phyloP scores from a whole-genome alignment of 768 basidiomycete species.

The Rhizopogon vulgaris region DNA sequence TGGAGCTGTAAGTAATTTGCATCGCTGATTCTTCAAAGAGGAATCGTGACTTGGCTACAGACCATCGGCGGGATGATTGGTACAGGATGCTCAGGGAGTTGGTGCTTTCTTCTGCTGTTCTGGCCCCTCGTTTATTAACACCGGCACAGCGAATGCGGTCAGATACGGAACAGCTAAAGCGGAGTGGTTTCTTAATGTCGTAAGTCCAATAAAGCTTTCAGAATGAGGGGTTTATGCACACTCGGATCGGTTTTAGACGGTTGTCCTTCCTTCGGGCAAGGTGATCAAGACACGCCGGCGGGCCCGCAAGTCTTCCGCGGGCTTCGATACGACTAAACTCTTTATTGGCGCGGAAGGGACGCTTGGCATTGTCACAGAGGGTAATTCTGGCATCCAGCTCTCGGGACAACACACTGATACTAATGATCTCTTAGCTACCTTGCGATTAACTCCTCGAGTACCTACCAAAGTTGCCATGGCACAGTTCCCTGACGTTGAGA shows the following conservation, averaged over 20 bases:
- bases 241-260: constrained; percentile 49
- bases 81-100: constrained; percentile 82
- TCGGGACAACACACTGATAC: not conserved
- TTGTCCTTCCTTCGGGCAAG: constrained; percentile 78
- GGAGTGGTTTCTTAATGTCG: constrained; percentile 83
- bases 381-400: constrained; percentile 30
- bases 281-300: constrained; percentile 81
- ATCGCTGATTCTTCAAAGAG: not conserved
- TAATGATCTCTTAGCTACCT: constrained; percentile 41
- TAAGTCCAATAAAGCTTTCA: constrained; percentile 26
- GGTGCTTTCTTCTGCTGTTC: constrained; percentile 21
- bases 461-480: constrained; percentile 87
- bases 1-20: constrained; percentile 44
- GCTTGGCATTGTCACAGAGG: constrained; percentile 85
- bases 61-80: constrained; percentile 89
- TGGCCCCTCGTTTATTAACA: not conserved
- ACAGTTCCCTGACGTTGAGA: constrained; percentile 74
- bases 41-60: constrained; percentile 19
- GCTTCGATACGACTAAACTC: constrained; percentile 81
- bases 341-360: constrained; percentile 92
- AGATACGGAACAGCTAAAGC: constrained; percentile 84
- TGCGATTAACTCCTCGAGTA: constrained; percentile 73
- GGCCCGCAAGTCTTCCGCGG: constrained; percentile 80
- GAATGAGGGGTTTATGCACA: constrained; percentile 17
- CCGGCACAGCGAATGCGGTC: constrained; percentile 63